phyloP scores from a whole-genome alignment of 495 filamentous ascomycete species.

The Podospora conica region DNA sequence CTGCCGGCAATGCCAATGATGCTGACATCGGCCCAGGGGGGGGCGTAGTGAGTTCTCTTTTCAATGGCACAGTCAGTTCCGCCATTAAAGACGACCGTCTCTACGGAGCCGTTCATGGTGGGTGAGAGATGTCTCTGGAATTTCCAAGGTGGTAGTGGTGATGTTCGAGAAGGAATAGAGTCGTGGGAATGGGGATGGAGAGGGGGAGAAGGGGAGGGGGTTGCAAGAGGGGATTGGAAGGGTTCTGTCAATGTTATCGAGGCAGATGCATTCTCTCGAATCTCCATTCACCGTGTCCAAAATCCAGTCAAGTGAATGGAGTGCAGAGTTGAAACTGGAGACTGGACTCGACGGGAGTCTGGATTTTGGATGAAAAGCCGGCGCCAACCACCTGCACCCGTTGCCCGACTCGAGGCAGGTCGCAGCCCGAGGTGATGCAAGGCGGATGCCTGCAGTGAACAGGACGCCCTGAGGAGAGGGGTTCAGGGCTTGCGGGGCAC shows the following conservation, averaged over 20 bases:
- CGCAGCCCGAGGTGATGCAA: too few relatives aligned
- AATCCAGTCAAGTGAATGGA: too few relatives aligned
- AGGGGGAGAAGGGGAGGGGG: too few relatives aligned
- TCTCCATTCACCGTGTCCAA: too few relatives aligned
- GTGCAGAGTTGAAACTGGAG: not conserved
- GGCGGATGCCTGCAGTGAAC: not conserved
- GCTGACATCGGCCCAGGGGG: constrained; percentile 88
- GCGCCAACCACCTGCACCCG: not conserved
- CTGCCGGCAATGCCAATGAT: constrained; percentile 96
- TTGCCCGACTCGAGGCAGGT: too few relatives aligned
- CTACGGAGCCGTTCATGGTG: constrained; percentile 5
- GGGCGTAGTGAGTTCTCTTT: constrained; percentile 66
- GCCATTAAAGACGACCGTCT: constrained; percentile 9
- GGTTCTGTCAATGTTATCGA: not conserved
- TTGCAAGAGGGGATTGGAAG: not conserved
- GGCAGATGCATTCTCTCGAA: not conserved
- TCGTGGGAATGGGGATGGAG: too few relatives aligned
- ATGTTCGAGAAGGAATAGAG: not conserved
- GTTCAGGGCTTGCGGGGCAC: not conserved
- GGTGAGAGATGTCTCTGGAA: not conserved
- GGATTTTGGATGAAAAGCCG: not conserved
- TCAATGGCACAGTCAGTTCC: constrained; percentile 33
- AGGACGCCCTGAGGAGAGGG: not conserved
- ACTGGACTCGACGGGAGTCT: not conserved
- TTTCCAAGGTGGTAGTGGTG: not conserved